These are phyloP conservation scores for Verticillium dahliae DNA, from an alignment of 2,329 filamentous ascomycete genomes.

Conservation along the genomic window DNA sequence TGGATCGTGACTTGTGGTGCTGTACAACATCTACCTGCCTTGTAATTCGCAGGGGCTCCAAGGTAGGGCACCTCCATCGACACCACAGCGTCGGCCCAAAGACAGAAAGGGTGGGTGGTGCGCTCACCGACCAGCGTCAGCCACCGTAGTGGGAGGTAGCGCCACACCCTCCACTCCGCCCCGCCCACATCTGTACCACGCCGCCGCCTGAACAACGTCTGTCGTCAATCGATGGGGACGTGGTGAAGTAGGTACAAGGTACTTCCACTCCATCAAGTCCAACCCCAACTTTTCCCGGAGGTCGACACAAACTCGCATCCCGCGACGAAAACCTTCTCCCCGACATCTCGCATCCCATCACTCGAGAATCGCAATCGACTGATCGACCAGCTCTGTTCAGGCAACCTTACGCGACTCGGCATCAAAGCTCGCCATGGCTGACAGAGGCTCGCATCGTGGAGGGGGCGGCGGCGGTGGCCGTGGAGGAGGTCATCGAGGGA, in stretches of 20 bases:
- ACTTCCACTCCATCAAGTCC: not conserved
- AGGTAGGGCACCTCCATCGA: too few relatives aligned
- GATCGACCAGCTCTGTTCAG: constrained; percentile 1
- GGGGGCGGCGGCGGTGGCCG: constrained; percentile 35
- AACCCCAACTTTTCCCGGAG: not conserved
- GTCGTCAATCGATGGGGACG: not conserved
- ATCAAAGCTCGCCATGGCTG: constrained; percentile 35
- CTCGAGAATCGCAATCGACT: not conserved
- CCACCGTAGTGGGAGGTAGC: not conserved
- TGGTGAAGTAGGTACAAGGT: not conserved
- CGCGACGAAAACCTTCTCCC: not conserved
- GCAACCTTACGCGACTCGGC: constrained; percentile 1
- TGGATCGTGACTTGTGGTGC: too few relatives aligned
- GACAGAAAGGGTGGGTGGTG: not conserved
- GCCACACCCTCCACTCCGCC: not conserved
- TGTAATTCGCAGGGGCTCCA: too few relatives aligned
- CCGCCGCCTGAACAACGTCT: not conserved
- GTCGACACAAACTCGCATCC: not conserved
- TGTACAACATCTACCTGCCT: too few relatives aligned
- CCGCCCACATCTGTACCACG: not conserved
- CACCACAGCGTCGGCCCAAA: too few relatives aligned
- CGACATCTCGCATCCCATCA: not conserved
- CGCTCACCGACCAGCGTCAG: not conserved
- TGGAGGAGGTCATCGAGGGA: constrained; percentile 38
- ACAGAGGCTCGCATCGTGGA: constrained; percentile 42